Conservation (phyloP, 1,284 basidiomycete genomes). For the Takashimella tepidaria region DNA sequence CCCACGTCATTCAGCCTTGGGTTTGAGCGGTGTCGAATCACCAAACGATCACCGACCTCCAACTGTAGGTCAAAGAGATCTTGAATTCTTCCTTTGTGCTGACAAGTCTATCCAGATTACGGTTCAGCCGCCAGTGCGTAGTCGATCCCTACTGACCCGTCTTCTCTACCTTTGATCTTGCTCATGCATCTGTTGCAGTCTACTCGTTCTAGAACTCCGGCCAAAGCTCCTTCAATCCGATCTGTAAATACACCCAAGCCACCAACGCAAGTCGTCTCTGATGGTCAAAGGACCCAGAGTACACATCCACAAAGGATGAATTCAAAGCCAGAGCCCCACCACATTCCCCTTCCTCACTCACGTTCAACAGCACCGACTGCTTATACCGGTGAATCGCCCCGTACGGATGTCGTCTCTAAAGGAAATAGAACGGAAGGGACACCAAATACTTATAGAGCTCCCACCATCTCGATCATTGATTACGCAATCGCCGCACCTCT, state of each 20-base stretch:
- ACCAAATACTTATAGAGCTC: background rate
- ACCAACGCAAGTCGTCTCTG: constrained; percentile 1
- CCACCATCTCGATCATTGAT: constrained; percentile 21
- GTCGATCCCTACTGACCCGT: background rate
- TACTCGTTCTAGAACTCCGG: background rate
- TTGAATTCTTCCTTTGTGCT: constrained; percentile 2
- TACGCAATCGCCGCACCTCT: constrained; percentile 17
- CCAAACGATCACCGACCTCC: constrained; percentile 19
- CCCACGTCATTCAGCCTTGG: constrained; percentile 24
- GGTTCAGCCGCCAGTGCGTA: constrained; percentile 36
- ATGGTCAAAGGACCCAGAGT: constrained; percentile 7
- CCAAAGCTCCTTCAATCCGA: constrained; percentile 4
- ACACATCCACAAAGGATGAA: background rate
- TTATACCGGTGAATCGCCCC: constrained; percentile 5
- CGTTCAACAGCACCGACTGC: constrained; percentile 12
- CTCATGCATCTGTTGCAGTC: background rate
- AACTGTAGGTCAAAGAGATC: constrained; percentile 34
- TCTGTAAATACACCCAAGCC: background rate
- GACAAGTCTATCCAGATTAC: constrained; percentile 23
- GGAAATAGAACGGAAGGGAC: background rate
- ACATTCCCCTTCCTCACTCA: constrained; percentile 11
- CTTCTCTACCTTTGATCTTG: background rate
- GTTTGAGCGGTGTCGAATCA: constrained; percentile 23
- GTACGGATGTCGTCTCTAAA: background rate
- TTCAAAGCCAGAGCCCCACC: constrained; percentile 5